Evolutionary conservation across 495 filamentous ascomycete species (phyloP), one percentile per base, ranked within the genome.

Genomic region (Xylaria venustula): DNA sequence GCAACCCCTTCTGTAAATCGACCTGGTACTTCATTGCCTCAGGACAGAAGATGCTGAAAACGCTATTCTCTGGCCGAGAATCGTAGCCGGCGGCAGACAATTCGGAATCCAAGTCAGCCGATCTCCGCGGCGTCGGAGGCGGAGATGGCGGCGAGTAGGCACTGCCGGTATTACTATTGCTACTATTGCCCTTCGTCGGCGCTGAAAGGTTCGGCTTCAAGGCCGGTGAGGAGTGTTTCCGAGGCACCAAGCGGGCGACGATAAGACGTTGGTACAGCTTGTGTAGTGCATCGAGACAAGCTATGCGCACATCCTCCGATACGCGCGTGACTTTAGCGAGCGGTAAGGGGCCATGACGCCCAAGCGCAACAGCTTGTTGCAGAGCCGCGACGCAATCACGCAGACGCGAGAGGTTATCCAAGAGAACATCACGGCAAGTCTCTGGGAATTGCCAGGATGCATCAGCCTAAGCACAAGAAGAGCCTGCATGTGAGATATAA

Each of bases 21-120:
- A 77, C 73, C 58, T 75, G 73, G 17, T 73, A 69, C 36, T 68
- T 66, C 62, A 76, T 65, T 5, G 72, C 74, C 28, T 75, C 65
- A 5, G 74, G 61, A 53, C 74, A 76, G 47, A 76, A 76, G 41
- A 73, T 63, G 60, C 71, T 73, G 40, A 77, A 77, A 34, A 75
- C 74, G 60, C 70, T 70, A 54, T 77, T 77, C 62, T 67, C 70
- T 20, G 71, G 71, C 7, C 67, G 65, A 11, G 34, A 17, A 22
- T 42, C 51, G 34, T n/a, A 54, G 7, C 51, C 28, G 1, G 22
- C 51, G 2, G 23, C 26, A 9, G 53, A 55, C 3, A 7, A 51
- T 73, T 72, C 2, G 15, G 30, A 17, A 45, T 14, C n/a, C n/a
- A n/a, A n/a, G n/a, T n/a, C n/a, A n/a, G n/a, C n/a, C n/a, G n/a